Percentiles rank a stretch among this genome's conserved stretches.
phyloP scores from a whole-genome alignment of 139 green algal genomes.

The Coelastrella sp. region DNA sequence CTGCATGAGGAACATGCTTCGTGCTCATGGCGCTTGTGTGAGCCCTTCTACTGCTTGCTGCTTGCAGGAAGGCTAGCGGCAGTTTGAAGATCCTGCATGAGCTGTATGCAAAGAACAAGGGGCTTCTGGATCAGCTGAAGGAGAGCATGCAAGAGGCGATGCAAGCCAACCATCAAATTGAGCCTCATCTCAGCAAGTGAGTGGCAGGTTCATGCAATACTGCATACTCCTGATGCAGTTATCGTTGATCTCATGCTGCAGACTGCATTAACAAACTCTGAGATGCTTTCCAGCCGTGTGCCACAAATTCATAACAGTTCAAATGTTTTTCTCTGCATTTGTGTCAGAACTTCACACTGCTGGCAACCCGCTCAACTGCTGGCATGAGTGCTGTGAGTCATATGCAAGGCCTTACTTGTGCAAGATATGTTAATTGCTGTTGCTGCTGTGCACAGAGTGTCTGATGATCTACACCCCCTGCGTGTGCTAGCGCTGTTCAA shows the following conservation, averaged over 20 bases:
- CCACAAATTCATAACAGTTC: too few relatives aligned
- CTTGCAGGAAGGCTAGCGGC: slow-evolving; percentile 77
- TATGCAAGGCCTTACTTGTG: not conserved
- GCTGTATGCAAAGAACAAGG: slow-evolving; percentile 85
- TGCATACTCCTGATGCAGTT: not conserved
- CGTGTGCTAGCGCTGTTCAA: slow-evolving; percentile 86
- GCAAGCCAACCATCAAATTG: slow-evolving; percentile 60
- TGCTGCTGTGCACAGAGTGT: slow-evolving; percentile 47
- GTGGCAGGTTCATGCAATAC: not conserved
- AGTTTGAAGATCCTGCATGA: slow-evolving; percentile 95
- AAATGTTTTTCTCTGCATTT: too few relatives aligned
- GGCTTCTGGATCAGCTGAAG: slow-evolving; percentile 28
- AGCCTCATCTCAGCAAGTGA: not conserved
- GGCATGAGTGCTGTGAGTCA: not conserved
- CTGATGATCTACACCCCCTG: slow-evolving; percentile 96
- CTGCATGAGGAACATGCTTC: too few relatives aligned
- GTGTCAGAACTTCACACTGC: not conserved
- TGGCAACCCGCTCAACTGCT: not conserved
- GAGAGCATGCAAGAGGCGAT: slow-evolving; percentile 58
- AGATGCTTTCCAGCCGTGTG: too few relatives aligned
- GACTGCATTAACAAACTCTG: too few relatives aligned
- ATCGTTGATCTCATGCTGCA: too few relatives aligned
- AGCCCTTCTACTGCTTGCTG: not conserved
- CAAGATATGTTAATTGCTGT: not conserved
- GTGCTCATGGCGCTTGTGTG: too few relatives aligned